Base-by-base conservation (phyloP, 129 eudicot species). In the Mikania micrantha region DNA sequence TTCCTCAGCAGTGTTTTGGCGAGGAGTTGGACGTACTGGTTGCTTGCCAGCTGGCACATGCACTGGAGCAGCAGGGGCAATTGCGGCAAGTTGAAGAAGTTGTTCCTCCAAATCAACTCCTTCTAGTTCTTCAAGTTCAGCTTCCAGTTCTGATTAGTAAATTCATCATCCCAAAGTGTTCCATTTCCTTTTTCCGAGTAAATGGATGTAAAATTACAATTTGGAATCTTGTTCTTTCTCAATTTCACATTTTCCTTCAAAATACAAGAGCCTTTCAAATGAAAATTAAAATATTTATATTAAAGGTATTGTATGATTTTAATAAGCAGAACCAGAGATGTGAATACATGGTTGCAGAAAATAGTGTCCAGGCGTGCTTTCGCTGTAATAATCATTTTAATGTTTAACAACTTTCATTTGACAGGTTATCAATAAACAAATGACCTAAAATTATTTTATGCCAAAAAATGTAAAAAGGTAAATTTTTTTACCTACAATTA, bases 121-220 rank as follows among this genome's bases (percentile, higher is more conserved):
- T 85, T 81, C 90, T 36, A 85, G 76, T 64, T 85, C 90, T 69
- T 85, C 90, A 72, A 85, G 90, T 48, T 85, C 90, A 20, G 90
- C 90, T 64, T 85, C 86, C 61, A 85, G 52, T 73, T 85, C 90
- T 32, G 5, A 66, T 66, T 29, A 48, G 34, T 32, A 48, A 50
- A 56, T 66, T 21, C 44, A 34, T 9, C 34, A 36, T 4, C 15
- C 24, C 35, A 21, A 34, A 35, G 13, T 69, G 49, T 32, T 53
- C 5, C n/a, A 9, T 21, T 20, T 16, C 39, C 20, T 66, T 10
- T 66, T 32, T 3, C n/a, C n/a, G n/a, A n/a, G n/a, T n/a, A 13
- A 10, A 40, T 13, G 9, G 52, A 27, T 6, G 2, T 35, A 10
- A 16, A 20, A 13, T 53, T 53, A 22, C 60, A 53, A 24, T 32